Evolutionary conservation across 2,329 filamentous ascomycete species (phyloP).

Genomic region (Blumeriella jaapii): DNA sequence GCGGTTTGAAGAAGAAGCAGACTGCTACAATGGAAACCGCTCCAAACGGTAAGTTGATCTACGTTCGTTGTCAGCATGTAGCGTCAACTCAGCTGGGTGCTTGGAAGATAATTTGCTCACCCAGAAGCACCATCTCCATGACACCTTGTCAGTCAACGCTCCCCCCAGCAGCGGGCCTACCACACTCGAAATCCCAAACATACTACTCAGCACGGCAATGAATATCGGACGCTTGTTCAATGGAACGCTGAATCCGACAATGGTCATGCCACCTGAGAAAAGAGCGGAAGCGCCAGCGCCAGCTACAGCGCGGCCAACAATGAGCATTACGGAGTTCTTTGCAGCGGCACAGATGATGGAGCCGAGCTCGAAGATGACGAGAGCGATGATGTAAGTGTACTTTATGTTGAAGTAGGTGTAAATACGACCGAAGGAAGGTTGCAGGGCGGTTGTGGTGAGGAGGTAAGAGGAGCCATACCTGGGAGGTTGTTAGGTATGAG

Average conservation of each 20-base stretch:
- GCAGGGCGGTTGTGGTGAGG: conserved; percentile 29
- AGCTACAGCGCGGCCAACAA: conserved; percentile 28
- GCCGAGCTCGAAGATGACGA: conserved; percentile 29
- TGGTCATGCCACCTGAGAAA: conserved; percentile 28
- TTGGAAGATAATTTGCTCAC: no score
- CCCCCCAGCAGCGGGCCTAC: conserved; percentile 30
- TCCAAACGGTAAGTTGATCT: conserved; percentile 35
- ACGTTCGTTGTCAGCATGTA: conserved; percentile 1
- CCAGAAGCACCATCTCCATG: conserved; percentile 30
- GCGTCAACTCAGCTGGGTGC: no score
- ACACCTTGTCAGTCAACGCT: conserved; percentile 29
- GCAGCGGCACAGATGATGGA: conserved; percentile 28
- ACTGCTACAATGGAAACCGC: conserved; percentile 29
- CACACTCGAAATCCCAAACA: conserved; percentile 27
- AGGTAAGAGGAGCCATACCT: conserved; percentile 29
- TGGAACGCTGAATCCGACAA: conserved; percentile 30
- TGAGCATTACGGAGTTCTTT: conserved; percentile 27
- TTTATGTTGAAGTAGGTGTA: conserved; percentile 29
- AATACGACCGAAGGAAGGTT: conserved; percentile 26
- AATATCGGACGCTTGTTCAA: conserved; percentile 23
- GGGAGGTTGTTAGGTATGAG: no score
- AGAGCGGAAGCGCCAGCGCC: conserved; percentile 27
- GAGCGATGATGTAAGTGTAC: conserved; percentile 24
- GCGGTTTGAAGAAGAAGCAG: conserved; percentile 34
- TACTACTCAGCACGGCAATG: conserved; percentile 26